phyloP scores from a whole-genome alignment of 2,329 filamentous ascomycete species.

The Diaporthe helianthi region DNA sequence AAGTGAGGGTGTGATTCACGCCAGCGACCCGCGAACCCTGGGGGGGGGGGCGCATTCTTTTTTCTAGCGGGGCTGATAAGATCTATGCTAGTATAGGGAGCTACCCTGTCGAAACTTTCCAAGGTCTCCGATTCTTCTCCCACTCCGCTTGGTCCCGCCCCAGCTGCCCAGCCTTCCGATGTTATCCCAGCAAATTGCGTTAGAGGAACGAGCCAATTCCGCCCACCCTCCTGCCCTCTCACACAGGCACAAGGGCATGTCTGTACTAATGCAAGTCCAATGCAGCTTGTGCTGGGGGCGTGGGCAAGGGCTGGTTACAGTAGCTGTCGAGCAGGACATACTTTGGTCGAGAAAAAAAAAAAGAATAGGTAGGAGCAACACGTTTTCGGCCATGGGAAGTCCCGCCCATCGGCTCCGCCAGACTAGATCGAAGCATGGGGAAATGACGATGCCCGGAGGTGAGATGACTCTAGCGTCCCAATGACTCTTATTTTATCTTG shows the following conservation, averaged over 20 bases:
- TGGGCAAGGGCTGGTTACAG: background rate
- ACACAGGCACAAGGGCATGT: background rate
- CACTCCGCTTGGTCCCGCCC: constrained; percentile 2
- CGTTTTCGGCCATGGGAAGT: constrained; percentile 9
- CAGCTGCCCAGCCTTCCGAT: background rate
- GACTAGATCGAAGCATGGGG: constrained; percentile 25
- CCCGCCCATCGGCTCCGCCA: constrained; percentile 25
- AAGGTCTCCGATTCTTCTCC: background rate
- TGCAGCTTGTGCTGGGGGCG: background rate
- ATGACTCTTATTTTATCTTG: constrained; percentile 15
- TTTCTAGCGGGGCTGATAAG: constrained; percentile 32
- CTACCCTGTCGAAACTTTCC: constrained; percentile 12
- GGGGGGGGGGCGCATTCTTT: constrained; percentile 9
- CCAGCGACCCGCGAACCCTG: constrained; percentile 12
- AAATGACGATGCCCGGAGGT: constrained; percentile 24
- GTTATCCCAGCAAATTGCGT: background rate
- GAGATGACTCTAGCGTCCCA: constrained; percentile 19
- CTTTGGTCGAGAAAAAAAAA: constrained; percentile 15
- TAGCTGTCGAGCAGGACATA: background rate
- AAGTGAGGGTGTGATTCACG: constrained; percentile 30
- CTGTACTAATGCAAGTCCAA: constrained; percentile 11
- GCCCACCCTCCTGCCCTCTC: no score
- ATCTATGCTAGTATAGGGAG: constrained; percentile 23
- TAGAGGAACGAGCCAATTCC: background rate
- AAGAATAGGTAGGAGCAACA: constrained; percentile 16